Percentiles rank a stretch among this genome's conserved stretches.
These are phyloP conservation scores for Claviceps sp. DNA, from an alignment of 2,329 filamentous ascomycete species.

Conservation along the genomic window DNA sequence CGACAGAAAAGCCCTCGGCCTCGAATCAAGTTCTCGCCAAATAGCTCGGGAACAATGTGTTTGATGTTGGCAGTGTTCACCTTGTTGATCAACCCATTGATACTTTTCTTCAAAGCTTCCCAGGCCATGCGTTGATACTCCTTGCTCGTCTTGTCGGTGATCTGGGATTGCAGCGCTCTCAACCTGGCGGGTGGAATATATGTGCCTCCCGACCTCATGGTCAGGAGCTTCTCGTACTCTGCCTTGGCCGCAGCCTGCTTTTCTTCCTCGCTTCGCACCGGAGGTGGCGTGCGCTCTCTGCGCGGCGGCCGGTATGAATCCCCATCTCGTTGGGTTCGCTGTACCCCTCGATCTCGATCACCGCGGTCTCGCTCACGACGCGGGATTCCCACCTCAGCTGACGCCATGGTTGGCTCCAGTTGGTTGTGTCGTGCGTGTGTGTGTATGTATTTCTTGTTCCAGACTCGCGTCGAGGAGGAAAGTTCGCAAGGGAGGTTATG, in stretches of 20 bases:
- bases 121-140: slow-evolving; percentile 99
- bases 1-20: slow-evolving; percentile 88
- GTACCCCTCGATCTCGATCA: slow-evolving; percentile 5
- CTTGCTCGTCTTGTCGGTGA: slow-evolving; percentile 90
- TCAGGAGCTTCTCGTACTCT: slow-evolving; percentile 85
- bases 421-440: neutral
- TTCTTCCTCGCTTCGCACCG: slow-evolving; percentile 54
- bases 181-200: slow-evolving; percentile 91
- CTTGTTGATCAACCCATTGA: slow-evolving; percentile 98
- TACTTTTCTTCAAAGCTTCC: slow-evolving; percentile 97
- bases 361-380: slow-evolving; percentile 23
- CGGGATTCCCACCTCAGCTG: slow-evolving; percentile 28
- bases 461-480: neutral
- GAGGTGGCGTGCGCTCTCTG: slow-evolving; percentile 20
- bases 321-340: slow-evolving; percentile 24
- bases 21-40: slow-evolving; percentile 84
- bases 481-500: neutral
- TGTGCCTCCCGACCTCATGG: slow-evolving; percentile 85
- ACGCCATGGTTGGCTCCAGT: slow-evolving; percentile 24
- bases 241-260: slow-evolving; percentile 82
- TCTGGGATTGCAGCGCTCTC: slow-evolving; percentile 85
- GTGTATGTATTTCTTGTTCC: neutral
- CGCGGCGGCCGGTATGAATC: slow-evolving; percentile 36
- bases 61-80: slow-evolving; percentile 98
- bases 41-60: slow-evolving; percentile 88